Evolutionary conservation across 208 protist species (phyloP).

Genomic region (Trypanosoma vivax): DNA sequence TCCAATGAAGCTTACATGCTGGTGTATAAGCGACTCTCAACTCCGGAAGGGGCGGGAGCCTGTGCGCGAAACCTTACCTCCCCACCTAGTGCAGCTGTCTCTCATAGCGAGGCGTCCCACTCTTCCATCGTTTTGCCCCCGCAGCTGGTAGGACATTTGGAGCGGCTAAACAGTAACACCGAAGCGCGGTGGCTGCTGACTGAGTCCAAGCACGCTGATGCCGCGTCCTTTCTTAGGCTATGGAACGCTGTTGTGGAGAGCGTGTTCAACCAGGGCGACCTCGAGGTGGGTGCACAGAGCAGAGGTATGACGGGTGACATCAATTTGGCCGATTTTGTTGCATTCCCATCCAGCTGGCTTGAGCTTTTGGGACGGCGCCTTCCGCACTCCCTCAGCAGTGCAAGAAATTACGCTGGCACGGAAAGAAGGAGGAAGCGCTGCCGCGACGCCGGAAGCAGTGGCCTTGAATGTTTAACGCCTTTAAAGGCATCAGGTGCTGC

Average conservation of each 20-base stretch:
- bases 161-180: conserved; percentile 13
- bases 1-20: conserved; percentile 71
- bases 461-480: no score
- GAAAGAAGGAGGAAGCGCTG: conserved; percentile 28
- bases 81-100: not conserved
- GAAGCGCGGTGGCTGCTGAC: not conserved
- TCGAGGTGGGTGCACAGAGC: not conserved
- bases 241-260: conserved; percentile 6
- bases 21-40: conserved; percentile 41
- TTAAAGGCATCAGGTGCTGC: no score
- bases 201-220: not conserved
- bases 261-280: conserved; percentile 1
- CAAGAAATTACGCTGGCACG: conserved; percentile 18
- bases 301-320: not conserved
- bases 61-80: not conserved
- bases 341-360: conserved; percentile 62
- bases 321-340: conserved; percentile 21
- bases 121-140: conserved; percentile 1
- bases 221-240: conserved; percentile 8
- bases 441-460: not conserved
- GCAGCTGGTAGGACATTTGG: conserved; percentile 6
- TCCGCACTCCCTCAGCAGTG: conserved; percentile 37
- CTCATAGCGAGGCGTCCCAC: not conserved
- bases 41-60: not conserved
- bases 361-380: conserved; percentile 54